phyloP scores from a whole-genome alignment of 257 asterid species.

The Nemophila menziesii region DNA sequence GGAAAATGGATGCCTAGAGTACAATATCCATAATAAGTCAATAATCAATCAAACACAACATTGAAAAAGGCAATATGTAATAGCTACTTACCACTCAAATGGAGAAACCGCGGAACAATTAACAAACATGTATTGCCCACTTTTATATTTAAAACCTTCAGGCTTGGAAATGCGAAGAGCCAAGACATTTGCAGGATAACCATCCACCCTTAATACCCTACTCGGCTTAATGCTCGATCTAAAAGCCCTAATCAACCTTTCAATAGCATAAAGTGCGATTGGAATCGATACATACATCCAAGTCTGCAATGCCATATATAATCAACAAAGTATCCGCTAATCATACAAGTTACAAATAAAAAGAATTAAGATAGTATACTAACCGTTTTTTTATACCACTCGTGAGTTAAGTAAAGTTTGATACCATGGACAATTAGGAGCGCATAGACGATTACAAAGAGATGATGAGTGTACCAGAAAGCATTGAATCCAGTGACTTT shows the following conservation, averaged over 20 bases:
- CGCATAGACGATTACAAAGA: slow-evolving; percentile 35
- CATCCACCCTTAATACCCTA: slow-evolving; percentile 16
- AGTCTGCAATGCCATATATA: slow-evolving; percentile 10
- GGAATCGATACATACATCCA: slow-evolving; percentile 25
- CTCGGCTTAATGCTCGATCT: slow-evolving; percentile 22
- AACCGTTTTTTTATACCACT: slow-evolving; percentile 59
- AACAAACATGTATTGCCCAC: slow-evolving; percentile 21
- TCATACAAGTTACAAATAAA: background rate
- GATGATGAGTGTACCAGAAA: slow-evolving; percentile 61
- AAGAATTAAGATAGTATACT: background rate
- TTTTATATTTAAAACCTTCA: slow-evolving; percentile 16
- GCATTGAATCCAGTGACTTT: slow-evolving; percentile 57
- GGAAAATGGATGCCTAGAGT: slow-evolving; percentile 5
- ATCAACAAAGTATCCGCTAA: background rate
- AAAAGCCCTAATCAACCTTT: slow-evolving; percentile 21
- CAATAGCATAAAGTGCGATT: slow-evolving; percentile 17
- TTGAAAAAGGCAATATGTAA: no score
- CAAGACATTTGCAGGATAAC: slow-evolving; percentile 14
- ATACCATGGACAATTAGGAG: slow-evolving; percentile 41
- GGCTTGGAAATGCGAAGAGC: slow-evolving; percentile 18
- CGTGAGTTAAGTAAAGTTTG: slow-evolving; percentile 38
- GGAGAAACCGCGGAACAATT: slow-evolving; percentile 22
- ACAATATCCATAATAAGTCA: no score
- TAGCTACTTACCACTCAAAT: slow-evolving; percentile 14
- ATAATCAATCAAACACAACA: no score